Base-by-base conservation (phyloP, 2,329 filamentous ascomycete genomes). In the Camillea tinctor region DNA sequence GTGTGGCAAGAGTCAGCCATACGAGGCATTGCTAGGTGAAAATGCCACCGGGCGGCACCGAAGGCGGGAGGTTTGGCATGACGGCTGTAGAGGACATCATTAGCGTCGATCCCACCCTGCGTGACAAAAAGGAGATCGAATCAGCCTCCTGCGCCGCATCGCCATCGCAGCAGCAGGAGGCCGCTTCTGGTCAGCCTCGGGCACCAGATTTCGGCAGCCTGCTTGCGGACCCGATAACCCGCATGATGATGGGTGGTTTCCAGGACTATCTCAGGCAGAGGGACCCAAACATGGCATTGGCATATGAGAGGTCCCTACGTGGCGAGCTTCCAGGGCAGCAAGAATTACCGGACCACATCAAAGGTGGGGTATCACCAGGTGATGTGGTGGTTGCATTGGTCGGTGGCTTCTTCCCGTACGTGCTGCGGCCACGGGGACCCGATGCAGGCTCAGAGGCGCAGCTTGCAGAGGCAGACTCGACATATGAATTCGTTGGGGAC, bases 401-500 rank as follows among this genome's bases (percentile, higher is more conserved):
- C 1, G 66, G 68, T 1, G 68, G 67, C 6, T 68, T 68, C 60
- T 66, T 60, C 48, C 68, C 65, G 6, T 67, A 66, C 36, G 23
- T 68, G 4, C 21, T 69, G 15, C 67, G 67, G 11, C 66, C 67
- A 5, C 20, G 23, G 8, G 40, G 48, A 8, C 36, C 11, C 22
- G 44, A 21, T 30, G 55, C 13, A 11, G 23, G 17, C 3, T 36
- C 23, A n/a, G 9, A 21, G 17, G 49, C 57, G 30, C 36, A 24
- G 21, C 49, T 21, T 4, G 21, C 21, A 1, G 44, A 7, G 21
- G 21, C 58, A 19, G 50, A 62, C 17, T 64, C 65, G 3, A 62
- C 60, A 4, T 69, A 68, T 30, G 61, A 68, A 57, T 70, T 63
- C 19, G 61, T 70, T 4, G 67, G 68, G 5, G 63, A 68, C 15